Evolutionary conservation across 176 grass and related monocot genomes (phyloP), one percentile per base, ranked within the genome.

Genomic region (Stipa capillata): DNA sequence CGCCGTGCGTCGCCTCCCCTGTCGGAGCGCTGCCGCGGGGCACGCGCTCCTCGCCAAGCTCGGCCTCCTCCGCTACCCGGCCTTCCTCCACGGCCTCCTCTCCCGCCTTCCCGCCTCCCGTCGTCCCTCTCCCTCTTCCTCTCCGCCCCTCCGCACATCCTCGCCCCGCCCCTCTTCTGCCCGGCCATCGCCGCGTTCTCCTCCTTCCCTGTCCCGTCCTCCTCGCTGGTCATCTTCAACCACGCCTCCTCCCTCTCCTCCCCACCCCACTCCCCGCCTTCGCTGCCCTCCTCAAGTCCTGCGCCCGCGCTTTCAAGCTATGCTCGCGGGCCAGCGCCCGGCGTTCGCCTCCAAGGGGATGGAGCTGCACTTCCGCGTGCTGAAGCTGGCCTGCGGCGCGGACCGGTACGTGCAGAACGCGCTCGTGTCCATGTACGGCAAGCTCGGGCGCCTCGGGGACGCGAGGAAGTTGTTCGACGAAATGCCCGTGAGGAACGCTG

Each of bases 221-320:
- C n/a, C 16, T 72, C 84, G n/a, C 16, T 91, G 1, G 0, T 47
- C 39, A 75, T 91, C 71, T 89, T 85, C 75, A 88, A 88, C 60
- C 76, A 51, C 24, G 65, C 77, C 54, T 82, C 80, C 63, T 63
- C 49, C 21, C 29, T 63, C 43, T 54, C 69, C 10, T 83, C 50
- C 69, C 61, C 12, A 82, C 89, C 25, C 73, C 82, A 6, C 79
- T 78, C 37, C 85, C 88, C 61, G 47, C 82, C 27, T 92, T 90
- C 72, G 84, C 94, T 0, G 85, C 88, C 5, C 86, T 97, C 6
- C 72, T 97, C 80, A 97, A 91, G 55, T 89, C 94, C 7, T 93
- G 94, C 21, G 83, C 67, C 27, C 86, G 91, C 12, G 81, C 90
- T 14, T 86, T 90, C 78, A 70, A 43, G 16, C 57, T 72, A 10